Evolutionary conservation across 352 stramenopile genomes (phyloP).

Genomic region (Globisporangium uncinulatum): DNA sequence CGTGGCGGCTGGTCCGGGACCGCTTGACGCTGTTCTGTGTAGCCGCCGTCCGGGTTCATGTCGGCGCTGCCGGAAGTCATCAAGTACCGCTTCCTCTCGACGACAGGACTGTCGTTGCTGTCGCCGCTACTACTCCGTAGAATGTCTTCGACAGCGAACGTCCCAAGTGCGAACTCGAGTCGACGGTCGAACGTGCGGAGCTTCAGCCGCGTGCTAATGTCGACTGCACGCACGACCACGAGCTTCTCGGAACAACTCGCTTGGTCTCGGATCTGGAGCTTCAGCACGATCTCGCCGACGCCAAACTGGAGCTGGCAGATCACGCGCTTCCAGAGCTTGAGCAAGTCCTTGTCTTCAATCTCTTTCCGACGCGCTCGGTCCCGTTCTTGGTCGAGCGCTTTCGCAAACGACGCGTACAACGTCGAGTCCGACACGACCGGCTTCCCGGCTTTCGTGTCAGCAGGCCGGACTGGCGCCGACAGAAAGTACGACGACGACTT

Average conservation of each 20-base stretch:
- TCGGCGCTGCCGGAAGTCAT: constrained; percentile 55
- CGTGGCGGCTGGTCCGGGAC: background rate
- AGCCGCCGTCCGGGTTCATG: constrained; percentile 6
- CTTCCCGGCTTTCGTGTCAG: constrained; percentile 8
- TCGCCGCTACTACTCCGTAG: constrained; percentile 18
- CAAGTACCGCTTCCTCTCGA: constrained; percentile 36
- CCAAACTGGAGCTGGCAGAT: constrained; percentile 55
- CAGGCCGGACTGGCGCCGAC: constrained; percentile 8
- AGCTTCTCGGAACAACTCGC: constrained; percentile 34
- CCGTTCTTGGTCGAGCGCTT: constrained; percentile 29
- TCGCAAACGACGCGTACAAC: constrained; percentile 30
- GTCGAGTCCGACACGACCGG: constrained; percentile 21
- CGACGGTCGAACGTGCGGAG: constrained; percentile 62
- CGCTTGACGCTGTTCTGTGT: constrained; percentile 4
- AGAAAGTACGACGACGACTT: constrained; percentile 19
- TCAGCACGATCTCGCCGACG: constrained; percentile 42
- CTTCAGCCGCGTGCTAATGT: constrained; percentile 60
- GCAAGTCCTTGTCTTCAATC: constrained; percentile 56
- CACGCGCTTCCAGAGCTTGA: constrained; percentile 77
- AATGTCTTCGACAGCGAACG: constrained; percentile 71
- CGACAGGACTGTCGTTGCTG: background rate
- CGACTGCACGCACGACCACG: constrained; percentile 40
- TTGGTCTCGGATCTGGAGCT: constrained; percentile 50
- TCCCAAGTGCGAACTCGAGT: constrained; percentile 67
- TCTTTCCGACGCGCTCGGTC: constrained; percentile 40